These are phyloP conservation scores for Paramecium primaurelia DNA, from an alignment of 73 alveolate genomes.

Conservation along the genomic window DNA sequence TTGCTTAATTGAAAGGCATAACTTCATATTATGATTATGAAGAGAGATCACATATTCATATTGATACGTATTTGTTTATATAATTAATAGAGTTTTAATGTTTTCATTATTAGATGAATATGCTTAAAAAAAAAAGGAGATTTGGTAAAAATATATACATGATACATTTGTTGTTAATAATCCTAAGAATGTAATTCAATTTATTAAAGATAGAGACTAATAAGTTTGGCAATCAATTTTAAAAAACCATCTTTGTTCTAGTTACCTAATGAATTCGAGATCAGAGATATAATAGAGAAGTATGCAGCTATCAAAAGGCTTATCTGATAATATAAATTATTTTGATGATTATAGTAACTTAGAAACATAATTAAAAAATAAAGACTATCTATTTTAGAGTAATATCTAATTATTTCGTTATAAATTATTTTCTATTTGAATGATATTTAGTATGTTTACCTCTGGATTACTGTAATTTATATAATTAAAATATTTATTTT, in stretches of 20 bases:
- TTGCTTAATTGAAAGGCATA: neutral
- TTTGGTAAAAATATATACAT: neutral
- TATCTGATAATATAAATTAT: neutral
- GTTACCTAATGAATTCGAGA: neutral
- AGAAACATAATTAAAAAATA: neutral
- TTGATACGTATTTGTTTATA: neutral
- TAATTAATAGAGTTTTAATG: neutral
- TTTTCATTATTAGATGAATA: constrained; percentile 16
- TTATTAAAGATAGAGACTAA: neutral
- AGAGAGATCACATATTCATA: neutral
- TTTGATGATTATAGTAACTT: neutral
- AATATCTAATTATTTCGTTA: too few species aligned
- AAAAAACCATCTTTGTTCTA: neutral
- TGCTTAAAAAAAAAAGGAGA: neutral
- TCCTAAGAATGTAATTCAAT: neutral
- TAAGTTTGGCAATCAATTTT: neutral
- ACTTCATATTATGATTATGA: neutral
- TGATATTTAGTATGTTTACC: too few species aligned
- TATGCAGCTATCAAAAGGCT: neutral
- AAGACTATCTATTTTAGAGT: too few species aligned
- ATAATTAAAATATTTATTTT: too few species aligned
- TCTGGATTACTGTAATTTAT: too few species aligned
- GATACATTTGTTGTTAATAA: constrained; percentile 9
- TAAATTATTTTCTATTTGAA: too few species aligned
- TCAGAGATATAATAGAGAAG: neutral